Percentiles rank a stretch among this genome's conserved stretches.
Conservation (phyloP, 768 basidiomycete genomes). For the Melanogaster broomeanus region DNA sequence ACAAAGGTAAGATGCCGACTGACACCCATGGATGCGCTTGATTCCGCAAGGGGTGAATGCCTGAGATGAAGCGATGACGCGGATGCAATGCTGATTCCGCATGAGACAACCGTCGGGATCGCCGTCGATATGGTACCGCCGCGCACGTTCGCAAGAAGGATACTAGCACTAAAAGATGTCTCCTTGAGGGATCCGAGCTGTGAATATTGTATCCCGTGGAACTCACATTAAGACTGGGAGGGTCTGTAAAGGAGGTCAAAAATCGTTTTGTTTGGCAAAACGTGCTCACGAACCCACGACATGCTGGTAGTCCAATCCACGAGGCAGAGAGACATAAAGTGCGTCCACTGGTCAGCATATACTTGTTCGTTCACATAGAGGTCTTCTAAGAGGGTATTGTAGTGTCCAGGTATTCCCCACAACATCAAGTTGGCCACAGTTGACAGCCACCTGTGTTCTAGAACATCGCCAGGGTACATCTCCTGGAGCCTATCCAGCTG, state of each 20-base stretch:
- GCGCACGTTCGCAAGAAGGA: constrained; percentile 32
- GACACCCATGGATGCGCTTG: constrained; percentile 43
- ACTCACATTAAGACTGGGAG: constrained; percentile 30
- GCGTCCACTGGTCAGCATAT: constrained; percentile 55
- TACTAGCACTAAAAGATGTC: constrained; percentile 38
- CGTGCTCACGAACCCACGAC: constrained; percentile 40
- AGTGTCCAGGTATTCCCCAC: constrained; percentile 47
- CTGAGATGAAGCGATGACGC: constrained; percentile 30
- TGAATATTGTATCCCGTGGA: constrained; percentile 17
- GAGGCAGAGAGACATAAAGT: constrained; percentile 44
- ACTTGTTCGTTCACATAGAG: constrained; percentile 58
- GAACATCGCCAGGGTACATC: constrained; percentile 42
- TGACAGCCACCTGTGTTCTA: constrained; percentile 38
- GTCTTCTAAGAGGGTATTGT: constrained; percentile 43
- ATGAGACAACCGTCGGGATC: constrained; percentile 22
- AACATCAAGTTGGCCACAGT: constrained; percentile 39
- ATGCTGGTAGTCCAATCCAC: constrained; percentile 51
- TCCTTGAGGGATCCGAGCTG: constrained; percentile 28
- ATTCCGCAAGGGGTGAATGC: constrained; percentile 21
- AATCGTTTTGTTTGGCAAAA: neutral
- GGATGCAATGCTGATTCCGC: constrained; percentile 27
- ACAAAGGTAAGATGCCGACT: constrained; percentile 15
- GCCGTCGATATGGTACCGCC: constrained; percentile 25
- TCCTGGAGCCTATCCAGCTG: constrained; percentile 56
- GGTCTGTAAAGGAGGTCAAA: constrained; percentile 19